Evolutionary conservation across 371 early-diverging fungal species (phyloP), one percentile per base, ranked within the genome.

Genomic region (Sanchytrium tribonematis): DNA sequence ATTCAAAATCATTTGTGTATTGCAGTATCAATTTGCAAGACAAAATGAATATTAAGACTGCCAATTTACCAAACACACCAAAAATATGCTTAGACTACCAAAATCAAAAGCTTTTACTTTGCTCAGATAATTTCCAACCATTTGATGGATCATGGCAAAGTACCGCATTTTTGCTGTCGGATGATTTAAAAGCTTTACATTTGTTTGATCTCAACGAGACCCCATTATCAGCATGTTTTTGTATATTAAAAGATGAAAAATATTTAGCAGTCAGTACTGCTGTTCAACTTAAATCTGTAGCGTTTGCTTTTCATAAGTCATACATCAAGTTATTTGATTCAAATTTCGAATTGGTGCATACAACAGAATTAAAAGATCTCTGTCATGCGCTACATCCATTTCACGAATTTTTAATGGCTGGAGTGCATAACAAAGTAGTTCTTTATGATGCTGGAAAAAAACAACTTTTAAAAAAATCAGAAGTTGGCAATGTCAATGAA

Each of bases 361-460:
- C 66, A 32, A 95, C 95, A 1, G 81, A 81, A 0, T 75, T 91
- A 0, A 95, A 93, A 66, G 91, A 85, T 31, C 80, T 89, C 2
- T 93, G 94, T 1, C 79, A 83, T 69, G 89, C 90, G 0, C 70
- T 97, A 31, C 75, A 85, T 31, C 78, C 83, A 29, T 96, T 96
- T 84, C 88, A 89, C 76, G 95, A 93, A 1, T 81, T 86, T 28
- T 76, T 95, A 66, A 74, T 92, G 66, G 96, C 88, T 1, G 94
- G 90, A 29, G 80, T 90, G 69, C 95, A 95, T 28, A 84, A 85
- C 73, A 79, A 82, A 0, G 79, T 97, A 22, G 83, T 93, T 28
- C 85, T 96, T 67, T 97, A 93, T 73, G 96, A 90, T 71, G 71
- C 92, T 17, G 98, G 98, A 29, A 87, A 86, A 74, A 85, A 86